Conservation (phyloP, 2,329 filamentous ascomycete species). For the Sporothrix sp. region DNA sequence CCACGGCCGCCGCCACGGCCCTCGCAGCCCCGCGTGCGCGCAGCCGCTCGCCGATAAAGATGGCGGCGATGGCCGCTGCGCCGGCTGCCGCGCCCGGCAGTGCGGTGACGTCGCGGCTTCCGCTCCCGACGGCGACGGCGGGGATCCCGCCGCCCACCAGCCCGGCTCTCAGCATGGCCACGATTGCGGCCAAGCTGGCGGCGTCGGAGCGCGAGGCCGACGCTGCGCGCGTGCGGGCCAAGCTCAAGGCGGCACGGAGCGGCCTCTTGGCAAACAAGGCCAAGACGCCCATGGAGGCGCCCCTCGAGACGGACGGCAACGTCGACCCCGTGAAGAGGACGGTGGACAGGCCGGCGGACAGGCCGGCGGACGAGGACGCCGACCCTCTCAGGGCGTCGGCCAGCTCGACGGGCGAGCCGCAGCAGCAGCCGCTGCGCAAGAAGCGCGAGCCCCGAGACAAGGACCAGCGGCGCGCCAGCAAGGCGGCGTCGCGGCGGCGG, state of each 20-base stretch:
- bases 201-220: slow-evolving; percentile 55
- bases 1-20: not conserved
- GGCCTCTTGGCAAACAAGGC: not conserved
- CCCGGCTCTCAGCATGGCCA: slow-evolving; percentile 50
- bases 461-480: slow-evolving; percentile 38
- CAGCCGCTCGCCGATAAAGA: slow-evolving; percentile 15
- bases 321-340: slow-evolving; percentile 15
- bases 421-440: slow-evolving; percentile 35
- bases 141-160: slow-evolving; percentile 35
- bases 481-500: slow-evolving; percentile 51
- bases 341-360: no score
- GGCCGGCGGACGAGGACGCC: not conserved
- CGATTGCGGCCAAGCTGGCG: slow-evolving; percentile 53
- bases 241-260: slow-evolving; percentile 45
- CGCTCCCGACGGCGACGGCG: slow-evolving; percentile 19
- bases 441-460: slow-evolving; percentile 25
- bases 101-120: slow-evolving; percentile 11
- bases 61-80: slow-evolving; percentile 13
- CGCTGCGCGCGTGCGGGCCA: slow-evolving; percentile 52
- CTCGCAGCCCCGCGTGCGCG: no score
- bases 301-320: not conserved
- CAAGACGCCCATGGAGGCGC: not conserved
- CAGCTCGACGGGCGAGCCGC: slow-evolving; percentile 1
- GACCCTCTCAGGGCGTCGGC: not conserved
- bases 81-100: not conserved